phyloP scores from a whole-genome alignment of 106 monocot species.

The Dioscorea dumetorum region DNA sequence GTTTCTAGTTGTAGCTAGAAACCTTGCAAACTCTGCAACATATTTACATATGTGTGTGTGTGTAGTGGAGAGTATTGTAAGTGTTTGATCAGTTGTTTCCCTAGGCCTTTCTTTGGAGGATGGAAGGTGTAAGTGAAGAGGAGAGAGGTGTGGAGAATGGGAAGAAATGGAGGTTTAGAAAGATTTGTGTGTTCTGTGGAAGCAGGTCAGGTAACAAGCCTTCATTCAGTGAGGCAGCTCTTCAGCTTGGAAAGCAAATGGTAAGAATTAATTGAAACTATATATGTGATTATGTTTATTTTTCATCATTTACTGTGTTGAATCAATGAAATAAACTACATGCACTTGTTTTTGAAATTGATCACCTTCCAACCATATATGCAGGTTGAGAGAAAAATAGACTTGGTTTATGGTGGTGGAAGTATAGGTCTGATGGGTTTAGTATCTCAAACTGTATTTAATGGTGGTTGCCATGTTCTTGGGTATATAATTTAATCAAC shows the following conservation, averaged over 20 bases:
- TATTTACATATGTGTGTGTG: too few species aligned
- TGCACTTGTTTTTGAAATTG: background rate
- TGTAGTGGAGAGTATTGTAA: too few species aligned
- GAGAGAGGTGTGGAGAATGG: slow-evolving; percentile 2
- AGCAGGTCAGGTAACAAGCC: slow-evolving; percentile 64
- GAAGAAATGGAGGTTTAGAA: slow-evolving; percentile 24
- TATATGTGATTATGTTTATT: too few species aligned
- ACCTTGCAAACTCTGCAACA: too few species aligned
- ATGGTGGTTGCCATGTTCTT: slow-evolving; percentile 82
- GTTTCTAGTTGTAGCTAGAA: too few species aligned
- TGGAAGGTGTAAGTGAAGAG: background rate
- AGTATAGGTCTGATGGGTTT: slow-evolving; percentile 82
- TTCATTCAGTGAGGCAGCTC: slow-evolving; percentile 58
- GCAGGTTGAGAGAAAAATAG: slow-evolving; percentile 61
- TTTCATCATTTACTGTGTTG: too few species aligned
- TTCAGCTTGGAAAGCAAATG: slow-evolving; percentile 68
- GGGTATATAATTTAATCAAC: slow-evolving; percentile 27
- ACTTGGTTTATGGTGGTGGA: slow-evolving; percentile 82
- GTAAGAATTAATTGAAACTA: slow-evolving; percentile 9
- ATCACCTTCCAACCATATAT: background rate
- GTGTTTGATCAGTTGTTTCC: too few species aligned
- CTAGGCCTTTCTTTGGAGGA: background rate
- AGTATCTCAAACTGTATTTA: slow-evolving; percentile 49
- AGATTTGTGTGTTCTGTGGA: slow-evolving; percentile 83
- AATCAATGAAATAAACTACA: too few species aligned